Conservation (phyloP, 2,329 filamentous ascomycete genomes). For the Berkeleyomyces basicola region DNA sequence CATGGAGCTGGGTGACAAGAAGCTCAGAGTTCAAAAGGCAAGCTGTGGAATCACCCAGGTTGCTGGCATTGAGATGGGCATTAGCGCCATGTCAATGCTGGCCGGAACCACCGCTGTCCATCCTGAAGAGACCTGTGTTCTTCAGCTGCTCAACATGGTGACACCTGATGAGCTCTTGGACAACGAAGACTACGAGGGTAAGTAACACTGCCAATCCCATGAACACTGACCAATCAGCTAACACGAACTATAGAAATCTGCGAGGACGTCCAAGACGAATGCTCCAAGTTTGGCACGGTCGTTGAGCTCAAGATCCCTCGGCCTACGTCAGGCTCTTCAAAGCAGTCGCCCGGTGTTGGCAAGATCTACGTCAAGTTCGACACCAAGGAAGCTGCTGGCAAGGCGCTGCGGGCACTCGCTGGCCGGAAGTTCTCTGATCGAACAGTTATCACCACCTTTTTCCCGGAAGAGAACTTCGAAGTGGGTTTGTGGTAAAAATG, state of each 20-base stretch:
- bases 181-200: conserved; percentile 88
- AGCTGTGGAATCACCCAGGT: conserved; percentile 92
- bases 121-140: conserved; percentile 62
- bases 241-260: conserved; percentile 58
- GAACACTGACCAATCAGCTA: conserved; percentile 18
- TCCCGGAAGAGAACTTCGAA: conserved; percentile 95
- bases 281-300: conserved; percentile 73
- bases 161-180: conserved; percentile 90
- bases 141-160: conserved; percentile 97
- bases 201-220: conserved; percentile 15
- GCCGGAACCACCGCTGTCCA: conserved; percentile 73
- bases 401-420: conserved; percentile 75
- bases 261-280: conserved; percentile 88
- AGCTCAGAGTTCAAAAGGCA: conserved; percentile 71
- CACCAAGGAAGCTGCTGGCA: conserved; percentile 56
- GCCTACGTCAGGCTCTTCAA: conserved; percentile 63
- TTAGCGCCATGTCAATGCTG: conserved; percentile 95
- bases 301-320: conserved; percentile 85
- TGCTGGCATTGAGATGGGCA: conserved; percentile 79
- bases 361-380: conserved; percentile 98
- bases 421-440: conserved; percentile 92
- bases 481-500: conserved; percentile 62
- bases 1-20: conserved; percentile 80
- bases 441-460: conserved; percentile 92
- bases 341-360: conserved; percentile 76